These are phyloP conservation scores for Umbelopsis sp. DNA, from an alignment of 192 early-diverging fungal genomes.

Conservation along the genomic window DNA sequence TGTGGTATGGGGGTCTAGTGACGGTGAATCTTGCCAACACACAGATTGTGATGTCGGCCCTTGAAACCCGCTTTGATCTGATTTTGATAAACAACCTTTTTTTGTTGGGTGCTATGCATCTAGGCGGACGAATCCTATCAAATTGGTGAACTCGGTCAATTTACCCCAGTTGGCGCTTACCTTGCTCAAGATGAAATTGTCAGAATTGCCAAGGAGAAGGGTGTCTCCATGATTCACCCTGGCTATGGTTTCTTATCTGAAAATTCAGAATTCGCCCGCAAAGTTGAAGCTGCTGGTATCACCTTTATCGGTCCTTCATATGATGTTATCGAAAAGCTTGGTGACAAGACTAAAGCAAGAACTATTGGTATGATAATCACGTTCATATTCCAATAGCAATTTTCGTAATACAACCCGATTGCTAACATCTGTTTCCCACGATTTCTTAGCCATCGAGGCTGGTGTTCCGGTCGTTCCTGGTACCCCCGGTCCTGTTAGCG, in stretches of 20 bases:
- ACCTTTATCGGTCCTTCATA: slow-evolving; percentile 89
- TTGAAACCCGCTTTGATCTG: slow-evolving; percentile 1
- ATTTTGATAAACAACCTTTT: slow-evolving; percentile 17
- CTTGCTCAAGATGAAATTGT: slow-evolving; percentile 93
- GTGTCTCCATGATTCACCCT: slow-evolving; percentile 89
- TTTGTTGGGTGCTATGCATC: slow-evolving; percentile 11
- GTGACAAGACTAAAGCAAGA: slow-evolving; percentile 96
- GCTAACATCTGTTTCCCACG: slow-evolving; percentile 27
- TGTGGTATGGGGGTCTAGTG: background rate
- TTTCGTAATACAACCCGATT: background rate
- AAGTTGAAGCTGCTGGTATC: slow-evolving; percentile 87
- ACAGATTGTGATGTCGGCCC: background rate
- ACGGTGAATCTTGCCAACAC: background rate
- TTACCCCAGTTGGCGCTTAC: slow-evolving; percentile 93
- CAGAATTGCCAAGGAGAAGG: slow-evolving; percentile 77
- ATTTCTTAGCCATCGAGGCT: slow-evolving; percentile 63
- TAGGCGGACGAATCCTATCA: slow-evolving; percentile 95
- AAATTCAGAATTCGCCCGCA: slow-evolving; percentile 90
- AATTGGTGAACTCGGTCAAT: slow-evolving; percentile 80
- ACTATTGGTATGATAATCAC: slow-evolving; percentile 62
- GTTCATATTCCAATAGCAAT: slow-evolving; percentile 2
- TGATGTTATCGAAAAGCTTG: slow-evolving; percentile 83
- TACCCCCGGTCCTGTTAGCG: slow-evolving; percentile 82
- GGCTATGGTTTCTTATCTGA: slow-evolving; percentile 97
- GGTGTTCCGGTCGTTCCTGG: slow-evolving; percentile 94